Base-by-base conservation (phyloP, 306 rosid species). In the Citrullus colocynthis region DNA sequence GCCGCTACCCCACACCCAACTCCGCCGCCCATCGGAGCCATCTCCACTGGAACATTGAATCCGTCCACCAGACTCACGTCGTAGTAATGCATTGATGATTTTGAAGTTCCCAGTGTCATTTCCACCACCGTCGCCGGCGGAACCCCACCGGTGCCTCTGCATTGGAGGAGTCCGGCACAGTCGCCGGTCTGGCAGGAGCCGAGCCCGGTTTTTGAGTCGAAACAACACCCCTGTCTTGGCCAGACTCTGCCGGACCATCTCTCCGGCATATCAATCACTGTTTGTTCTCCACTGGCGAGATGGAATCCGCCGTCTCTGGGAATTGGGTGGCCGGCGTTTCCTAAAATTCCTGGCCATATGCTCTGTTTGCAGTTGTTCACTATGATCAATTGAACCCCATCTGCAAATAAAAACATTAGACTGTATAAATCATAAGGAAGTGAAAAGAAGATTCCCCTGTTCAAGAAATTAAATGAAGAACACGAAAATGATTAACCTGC, bases 141-240 rank as follows among this genome's bases (percentile, higher is more conserved):
- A 1, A 70, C 74, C 17, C 98, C 91, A 7, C 90, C 93, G 0
- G 79, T 20, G 12, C 94, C 97, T 6, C 51, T 56, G 83, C 97
- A 93, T 13, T 83, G 83, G 16, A 93, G 42, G 11, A 83, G 87
- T 0, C 91, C 95, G 0, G 82, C 88, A 9, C 98, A 93, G 45
- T 91, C 95, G 1, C 93, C 94, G 0, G 90, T 90, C 71, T 85
- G 83, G 77, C 97, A 93, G 0, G 55, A 67, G 2, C 96, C 93
- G 66, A 52, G 82, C 1, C 88, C 89, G 0, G 91, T 86, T 74
- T 37, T 11, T 34, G 52, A 15, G 13, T 87, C 72, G 21, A 91
- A 93, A 69, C n/a, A 77, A 39, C 93, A 91, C 14, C 93, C 98
- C 79, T 88, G 89, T 85, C 96, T 87, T 0, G 91, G 93, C 95